Conservation (phyloP, 768 basidiomycete species). For the Calocera viscosa region DNA sequence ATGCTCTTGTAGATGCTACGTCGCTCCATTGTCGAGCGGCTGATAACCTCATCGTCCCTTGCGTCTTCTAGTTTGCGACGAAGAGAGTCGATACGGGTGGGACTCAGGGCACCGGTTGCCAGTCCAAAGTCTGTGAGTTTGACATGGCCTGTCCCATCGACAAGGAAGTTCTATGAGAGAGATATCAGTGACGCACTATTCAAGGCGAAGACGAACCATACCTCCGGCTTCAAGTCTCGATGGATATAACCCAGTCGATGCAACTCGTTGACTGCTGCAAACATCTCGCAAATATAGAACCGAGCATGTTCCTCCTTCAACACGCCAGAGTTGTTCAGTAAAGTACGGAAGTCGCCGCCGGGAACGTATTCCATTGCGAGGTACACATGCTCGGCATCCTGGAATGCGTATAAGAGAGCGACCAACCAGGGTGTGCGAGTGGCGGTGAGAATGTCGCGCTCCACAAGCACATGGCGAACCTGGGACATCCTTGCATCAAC, state of each 20-base stretch:
- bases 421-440: slow-evolving; percentile 98
- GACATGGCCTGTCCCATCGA: slow-evolving; percentile 91
- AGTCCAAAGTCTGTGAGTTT: slow-evolving; percentile 97
- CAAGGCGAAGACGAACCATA: slow-evolving; percentile 26
- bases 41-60: slow-evolving; percentile 81
- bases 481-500: slow-evolving; percentile 25
- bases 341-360: slow-evolving; percentile 93
- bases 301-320: slow-evolving; percentile 93
- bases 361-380: slow-evolving; percentile 99
- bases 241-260: slow-evolving; percentile 98
- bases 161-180: slow-evolving; percentile 71
- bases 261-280: slow-evolving; percentile 79
- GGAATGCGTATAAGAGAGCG: slow-evolving; percentile 87
- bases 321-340: slow-evolving; percentile 95
- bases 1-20: slow-evolving; percentile 90
- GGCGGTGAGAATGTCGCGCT: slow-evolving; percentile 92
- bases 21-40: slow-evolving; percentile 85
- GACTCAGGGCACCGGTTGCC: slow-evolving; percentile 91
- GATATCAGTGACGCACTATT: not conserved
- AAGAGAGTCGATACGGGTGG: slow-evolving; percentile 83
- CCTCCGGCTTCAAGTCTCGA: slow-evolving; percentile 95
- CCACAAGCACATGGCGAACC: slow-evolving; percentile 96
- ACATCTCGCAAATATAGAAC: slow-evolving; percentile 98
- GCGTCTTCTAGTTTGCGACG: slow-evolving; percentile 96
- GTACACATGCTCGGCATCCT: slow-evolving; percentile 81